phyloP scores from a whole-genome alignment of 225 moss, liverwort and hornwort genomes.

The Antitrichia curtipendula region DNA sequence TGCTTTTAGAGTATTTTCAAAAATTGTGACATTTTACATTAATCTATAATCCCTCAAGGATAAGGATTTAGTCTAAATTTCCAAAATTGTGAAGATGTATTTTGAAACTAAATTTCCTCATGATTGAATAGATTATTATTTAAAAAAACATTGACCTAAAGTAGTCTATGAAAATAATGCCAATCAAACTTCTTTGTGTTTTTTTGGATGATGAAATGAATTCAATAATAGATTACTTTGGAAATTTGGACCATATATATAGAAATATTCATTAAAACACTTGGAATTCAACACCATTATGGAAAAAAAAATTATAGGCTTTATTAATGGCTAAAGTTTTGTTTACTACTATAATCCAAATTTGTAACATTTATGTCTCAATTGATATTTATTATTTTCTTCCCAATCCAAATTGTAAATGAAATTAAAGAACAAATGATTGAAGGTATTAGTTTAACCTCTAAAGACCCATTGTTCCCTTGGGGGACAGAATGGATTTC shows the following conservation, averaged over 20 bases:
- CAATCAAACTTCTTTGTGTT: background rate
- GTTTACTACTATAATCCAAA: background rate
- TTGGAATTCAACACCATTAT: background rate
- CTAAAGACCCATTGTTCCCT: too few species aligned
- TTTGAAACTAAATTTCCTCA: background rate
- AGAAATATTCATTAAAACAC: background rate
- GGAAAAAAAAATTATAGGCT: too few species aligned
- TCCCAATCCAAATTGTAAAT: background rate
- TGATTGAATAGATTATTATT: background rate
- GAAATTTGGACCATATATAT: background rate
- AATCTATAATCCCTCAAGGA: accelerated
- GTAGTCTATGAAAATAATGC: background rate
- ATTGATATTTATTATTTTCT: background rate
- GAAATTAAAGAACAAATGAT: background rate
- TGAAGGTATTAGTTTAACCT: too few species aligned
- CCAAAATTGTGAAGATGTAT: background rate
- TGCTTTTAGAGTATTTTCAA: background rate
- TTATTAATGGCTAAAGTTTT: too few species aligned
- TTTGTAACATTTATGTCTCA: background rate
- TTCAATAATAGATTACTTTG: background rate
- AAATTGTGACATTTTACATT: background rate
- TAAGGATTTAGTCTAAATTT: accelerated
- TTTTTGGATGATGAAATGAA: background rate
- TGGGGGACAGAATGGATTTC: too few species aligned
- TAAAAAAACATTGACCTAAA: background rate